Conservation (phyloP, 2,329 filamentous ascomycete genomes). For the Pseudopithomyces maydicus region DNA sequence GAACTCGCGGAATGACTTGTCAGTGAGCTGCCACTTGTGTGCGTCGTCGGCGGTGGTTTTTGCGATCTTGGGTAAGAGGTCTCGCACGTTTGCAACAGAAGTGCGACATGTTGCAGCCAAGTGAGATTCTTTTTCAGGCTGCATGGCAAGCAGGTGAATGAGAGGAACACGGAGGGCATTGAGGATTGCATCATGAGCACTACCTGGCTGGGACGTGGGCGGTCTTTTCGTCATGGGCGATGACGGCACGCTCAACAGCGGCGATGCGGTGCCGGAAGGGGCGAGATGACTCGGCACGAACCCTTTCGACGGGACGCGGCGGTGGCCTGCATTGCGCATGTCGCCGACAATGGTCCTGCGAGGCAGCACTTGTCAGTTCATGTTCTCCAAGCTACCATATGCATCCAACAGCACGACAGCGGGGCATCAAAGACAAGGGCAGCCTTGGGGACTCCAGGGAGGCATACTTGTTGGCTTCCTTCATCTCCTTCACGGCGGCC, state of each 20-base stretch:
- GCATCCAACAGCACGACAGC: constrained; percentile 11
- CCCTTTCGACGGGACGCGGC: constrained; percentile 42
- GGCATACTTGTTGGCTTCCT: constrained; percentile 62
- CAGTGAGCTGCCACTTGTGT: constrained; percentile 53
- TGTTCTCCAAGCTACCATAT: constrained; percentile 14
- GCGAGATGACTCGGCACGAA: constrained; percentile 42
- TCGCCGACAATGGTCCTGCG: constrained; percentile 45
- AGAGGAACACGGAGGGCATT: constrained; percentile 52
- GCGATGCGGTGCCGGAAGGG: constrained; percentile 46
- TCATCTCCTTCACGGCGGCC: constrained; percentile 63
- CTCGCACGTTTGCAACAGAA: constrained; percentile 32
- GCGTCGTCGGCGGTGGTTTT: constrained; percentile 55
- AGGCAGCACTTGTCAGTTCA: constrained; percentile 36
- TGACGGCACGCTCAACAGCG: constrained; percentile 45
- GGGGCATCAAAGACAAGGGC: constrained; percentile 21
- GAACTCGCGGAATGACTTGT: constrained; percentile 65
- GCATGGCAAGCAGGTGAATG: constrained; percentile 59
- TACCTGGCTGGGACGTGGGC: constrained; percentile 49
- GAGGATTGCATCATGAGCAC: constrained; percentile 36
- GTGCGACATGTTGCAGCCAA: constrained; percentile 40
- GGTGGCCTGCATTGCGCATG: constrained; percentile 39
- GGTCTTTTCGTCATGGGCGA: constrained; percentile 41
- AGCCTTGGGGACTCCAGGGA: constrained; percentile 34
- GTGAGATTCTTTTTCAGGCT: constrained; percentile 35
- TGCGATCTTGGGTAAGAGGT: constrained; percentile 56